These are phyloP conservation scores for Taiozyma sp. DNA, from an alignment of 1,139 yeast species.

Conservation along the genomic window DNA sequence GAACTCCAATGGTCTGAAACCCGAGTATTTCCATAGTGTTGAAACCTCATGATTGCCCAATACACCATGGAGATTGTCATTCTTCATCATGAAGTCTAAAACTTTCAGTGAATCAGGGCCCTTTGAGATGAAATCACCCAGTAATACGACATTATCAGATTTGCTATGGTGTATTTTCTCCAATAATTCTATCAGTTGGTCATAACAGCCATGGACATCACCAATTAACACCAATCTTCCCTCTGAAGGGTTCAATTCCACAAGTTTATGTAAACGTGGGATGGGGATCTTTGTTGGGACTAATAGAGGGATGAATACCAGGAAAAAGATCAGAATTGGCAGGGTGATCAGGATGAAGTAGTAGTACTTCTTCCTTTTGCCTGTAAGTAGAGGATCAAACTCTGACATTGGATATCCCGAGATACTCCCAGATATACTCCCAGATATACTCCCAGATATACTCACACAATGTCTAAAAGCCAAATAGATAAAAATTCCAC, in stretches of 20 bases:
- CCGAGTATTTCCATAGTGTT: slow-evolving; percentile 25
- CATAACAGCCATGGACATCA: slow-evolving; percentile 80
- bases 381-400: background rate
- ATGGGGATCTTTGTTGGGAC: background rate
- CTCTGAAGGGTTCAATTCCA: background rate
- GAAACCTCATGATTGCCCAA: slow-evolving; percentile 83
- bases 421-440: too few species aligned
- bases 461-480: too few species aligned
- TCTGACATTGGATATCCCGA: background rate
- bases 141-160: slow-evolving; percentile 55
- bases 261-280: background rate
- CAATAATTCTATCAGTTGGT: slow-evolving; percentile 48
- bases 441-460: too few species aligned
- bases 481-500: background rate
- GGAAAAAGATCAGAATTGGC: background rate
- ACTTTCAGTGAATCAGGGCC: slow-evolving; percentile 75
- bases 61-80: slow-evolving; percentile 54
- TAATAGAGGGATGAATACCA: background rate
- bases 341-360: background rate
- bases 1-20: slow-evolving; percentile 9
- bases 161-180: slow-evolving; percentile 34
- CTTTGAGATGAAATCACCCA: slow-evolving; percentile 84
- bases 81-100: slow-evolving; percentile 47
- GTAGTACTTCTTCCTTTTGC: background rate
- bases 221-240: slow-evolving; percentile 64